Evolutionary conservation across 2,329 filamentous ascomycete genomes (phyloP).

Genomic region (Calonectria ilicicola): DNA sequence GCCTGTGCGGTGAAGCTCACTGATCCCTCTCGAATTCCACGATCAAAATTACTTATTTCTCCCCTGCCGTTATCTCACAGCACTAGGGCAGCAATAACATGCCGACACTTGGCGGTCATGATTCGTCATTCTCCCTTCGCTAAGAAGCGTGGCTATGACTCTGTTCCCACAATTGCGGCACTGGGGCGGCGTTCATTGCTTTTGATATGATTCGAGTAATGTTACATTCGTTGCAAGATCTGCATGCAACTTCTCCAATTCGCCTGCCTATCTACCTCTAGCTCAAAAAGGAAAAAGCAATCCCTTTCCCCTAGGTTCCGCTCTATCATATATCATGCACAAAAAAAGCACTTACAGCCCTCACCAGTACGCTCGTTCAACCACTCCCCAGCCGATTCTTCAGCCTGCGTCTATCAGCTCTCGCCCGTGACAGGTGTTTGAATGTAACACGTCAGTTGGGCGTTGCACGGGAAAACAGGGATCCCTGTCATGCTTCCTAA

Average conservation of each 20-base stretch:
- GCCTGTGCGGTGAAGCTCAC: background rate
- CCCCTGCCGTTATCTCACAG: background rate
- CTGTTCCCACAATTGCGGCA: constrained; percentile 1
- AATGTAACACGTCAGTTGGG: background rate
- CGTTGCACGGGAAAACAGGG: background rate
- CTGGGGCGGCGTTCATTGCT: background rate
- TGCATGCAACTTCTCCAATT: background rate
- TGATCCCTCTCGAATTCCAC: background rate
- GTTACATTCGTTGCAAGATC: constrained; percentile 5
- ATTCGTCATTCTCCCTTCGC: background rate
- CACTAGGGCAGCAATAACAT: background rate
- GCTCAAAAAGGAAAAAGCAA: background rate
- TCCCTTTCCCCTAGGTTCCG: background rate
- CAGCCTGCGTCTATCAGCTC: background rate
- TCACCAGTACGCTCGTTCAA: background rate
- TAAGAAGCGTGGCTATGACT: background rate
- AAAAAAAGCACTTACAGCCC: constrained; percentile 6
- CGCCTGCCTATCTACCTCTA: background rate
- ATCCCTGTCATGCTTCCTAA: constrained; percentile 1
- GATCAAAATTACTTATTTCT: background rate
- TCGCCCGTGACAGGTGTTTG: background rate
- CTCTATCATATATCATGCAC: constrained; percentile 3
- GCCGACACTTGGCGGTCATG: background rate
- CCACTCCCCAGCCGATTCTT: background rate
- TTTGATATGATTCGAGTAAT: constrained; percentile 2